Conservation (phyloP, 2,329 filamentous ascomycete genomes). For the Geosmithia morbida region DNA sequence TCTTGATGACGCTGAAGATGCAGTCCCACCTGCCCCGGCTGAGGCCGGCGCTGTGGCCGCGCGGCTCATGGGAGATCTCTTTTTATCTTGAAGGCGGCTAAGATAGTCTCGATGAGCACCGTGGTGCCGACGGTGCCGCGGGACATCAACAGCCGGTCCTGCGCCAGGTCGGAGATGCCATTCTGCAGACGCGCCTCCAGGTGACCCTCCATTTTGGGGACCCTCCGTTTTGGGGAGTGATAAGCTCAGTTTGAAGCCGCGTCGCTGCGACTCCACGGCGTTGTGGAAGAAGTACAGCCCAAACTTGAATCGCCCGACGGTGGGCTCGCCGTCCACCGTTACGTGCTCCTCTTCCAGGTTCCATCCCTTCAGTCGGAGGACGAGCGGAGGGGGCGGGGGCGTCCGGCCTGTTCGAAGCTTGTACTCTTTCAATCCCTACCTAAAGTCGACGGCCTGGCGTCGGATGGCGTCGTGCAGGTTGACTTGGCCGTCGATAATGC, state of each 20-base stretch:
- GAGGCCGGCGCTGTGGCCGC: conserved; percentile 75
- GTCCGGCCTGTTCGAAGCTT: conserved; percentile 74
- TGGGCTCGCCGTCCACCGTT: conserved; percentile 74
- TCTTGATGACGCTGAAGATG: conserved; percentile 92
- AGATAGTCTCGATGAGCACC: conserved; percentile 82
- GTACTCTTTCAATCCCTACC: conserved; percentile 77
- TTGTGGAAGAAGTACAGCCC: conserved; percentile 94
- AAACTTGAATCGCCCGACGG: conserved; percentile 80
- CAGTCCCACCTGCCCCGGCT: conserved; percentile 95
- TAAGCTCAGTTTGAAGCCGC: conserved; percentile 73
- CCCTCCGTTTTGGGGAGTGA: conserved; percentile 88
- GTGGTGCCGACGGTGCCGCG: conserved; percentile 77
- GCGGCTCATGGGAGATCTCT: conserved; percentile 90
- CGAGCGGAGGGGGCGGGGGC: conserved; percentile 66
- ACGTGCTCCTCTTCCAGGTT: conserved; percentile 89
- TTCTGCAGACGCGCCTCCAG: conserved; percentile 86
- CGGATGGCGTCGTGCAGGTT: conserved; percentile 85
- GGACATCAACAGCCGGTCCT: conserved; percentile 70
- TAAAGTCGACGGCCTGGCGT: conserved; percentile 78
- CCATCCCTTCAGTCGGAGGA: conserved; percentile 78
- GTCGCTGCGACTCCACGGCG: conserved; percentile 62
- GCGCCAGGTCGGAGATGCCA: conserved; percentile 76
- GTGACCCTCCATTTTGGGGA: conserved; percentile 85
- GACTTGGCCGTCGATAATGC: conserved; percentile 86
- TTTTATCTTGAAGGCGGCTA: conserved; percentile 94